A percentile compares a stretch with the other conserved stretches of the same genome.
Evolutionary conservation across 306 rosid genomes (phyloP).

Genomic region (Echinosophora koreensis): DNA sequence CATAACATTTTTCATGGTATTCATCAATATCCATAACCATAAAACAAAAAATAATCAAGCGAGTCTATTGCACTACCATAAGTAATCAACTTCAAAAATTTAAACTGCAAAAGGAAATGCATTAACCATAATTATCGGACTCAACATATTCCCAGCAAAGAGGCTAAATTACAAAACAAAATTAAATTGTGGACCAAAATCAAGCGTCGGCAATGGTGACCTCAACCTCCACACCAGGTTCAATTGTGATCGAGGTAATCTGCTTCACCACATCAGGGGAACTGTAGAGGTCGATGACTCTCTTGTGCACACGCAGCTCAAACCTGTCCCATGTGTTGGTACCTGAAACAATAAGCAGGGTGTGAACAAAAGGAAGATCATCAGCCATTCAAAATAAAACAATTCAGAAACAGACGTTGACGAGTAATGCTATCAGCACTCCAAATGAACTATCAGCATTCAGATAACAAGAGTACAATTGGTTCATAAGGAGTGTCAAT

Average conservation of each 20-base stretch:
- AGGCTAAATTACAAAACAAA: constrained; percentile 26
- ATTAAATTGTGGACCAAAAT: not conserved
- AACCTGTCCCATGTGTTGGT: constrained; percentile 48
- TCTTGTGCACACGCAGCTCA: constrained; percentile 92
- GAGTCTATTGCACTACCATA: not conserved
- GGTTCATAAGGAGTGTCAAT: not conserved
- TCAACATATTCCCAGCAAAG: constrained; percentile 23
- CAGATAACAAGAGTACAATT: not conserved
- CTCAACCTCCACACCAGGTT: constrained; percentile 96
- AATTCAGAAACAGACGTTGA: not conserved
- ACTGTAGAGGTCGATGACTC: constrained; percentile 93
- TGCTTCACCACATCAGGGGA: constrained; percentile 96
- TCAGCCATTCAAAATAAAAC: not conserved
- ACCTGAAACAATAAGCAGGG: constrained; percentile 55
- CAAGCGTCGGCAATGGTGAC: constrained; percentile 89
- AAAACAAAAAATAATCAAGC: constrained; percentile 21
- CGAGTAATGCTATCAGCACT: not conserved
- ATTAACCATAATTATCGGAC: constrained; percentile 30
- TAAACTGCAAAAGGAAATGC: not conserved
- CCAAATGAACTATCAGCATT: not conserved
- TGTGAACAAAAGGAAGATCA: not conserved
- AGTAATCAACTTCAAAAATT: constrained; percentile 30
- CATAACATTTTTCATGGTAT: constrained; percentile 33
- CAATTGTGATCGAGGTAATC: constrained; percentile 92
- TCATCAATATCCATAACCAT: constrained; percentile 27